Base-by-base conservation (phyloP, 495 filamentous ascomycete genomes). In the Alectoria sarmentosa region DNA sequence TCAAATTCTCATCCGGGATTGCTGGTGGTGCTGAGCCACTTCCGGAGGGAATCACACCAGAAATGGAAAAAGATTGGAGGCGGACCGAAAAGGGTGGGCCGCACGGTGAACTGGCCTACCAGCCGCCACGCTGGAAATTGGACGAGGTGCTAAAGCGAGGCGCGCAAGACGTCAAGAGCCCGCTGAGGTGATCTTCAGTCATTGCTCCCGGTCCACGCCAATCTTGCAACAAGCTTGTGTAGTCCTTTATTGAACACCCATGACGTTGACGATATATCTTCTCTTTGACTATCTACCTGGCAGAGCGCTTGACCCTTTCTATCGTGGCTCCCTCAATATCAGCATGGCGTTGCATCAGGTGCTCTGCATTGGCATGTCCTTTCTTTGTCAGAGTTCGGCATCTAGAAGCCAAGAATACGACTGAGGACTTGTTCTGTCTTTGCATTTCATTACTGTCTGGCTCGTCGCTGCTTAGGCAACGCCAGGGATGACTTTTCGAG, bases 1-100 rank as follows among this genome's bases (percentile, higher is more conserved):
- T 98, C 70, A 98, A 98, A 76, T 97, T 95, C 78, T 95, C 91
- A 3, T 95, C 90, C 23, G 94, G 94, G 65, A 83, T 97, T 66
- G 92, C 94, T 10, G 94, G 94, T 64, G 94, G 94, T 58, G 85
- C 88, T 17, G 79, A 89, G 61, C 88, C 92, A 15, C 75, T 88
- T 32, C 82, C 83, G 15, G 88, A 89, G 32, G 89, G 87, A 9
- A 78, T 87, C 32, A 81, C 82, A 4, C 81, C 82, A 7, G 86
- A 90, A 58, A 85, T 86, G 69, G 88, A 94, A 76, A 81, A 86
- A 74, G 86, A 88, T 71, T 85, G 84, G 78, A 80, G 84, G 65
- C 84, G 83, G 72, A 67, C 49, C 8, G 63, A 70, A 42, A 68
- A 70, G 48, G 38, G 38, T 39, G 38, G 37, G 13, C 39, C 57